Base-by-base conservation (phyloP, 257 asterid genomes). In the Euphrasia confusa region DNA sequence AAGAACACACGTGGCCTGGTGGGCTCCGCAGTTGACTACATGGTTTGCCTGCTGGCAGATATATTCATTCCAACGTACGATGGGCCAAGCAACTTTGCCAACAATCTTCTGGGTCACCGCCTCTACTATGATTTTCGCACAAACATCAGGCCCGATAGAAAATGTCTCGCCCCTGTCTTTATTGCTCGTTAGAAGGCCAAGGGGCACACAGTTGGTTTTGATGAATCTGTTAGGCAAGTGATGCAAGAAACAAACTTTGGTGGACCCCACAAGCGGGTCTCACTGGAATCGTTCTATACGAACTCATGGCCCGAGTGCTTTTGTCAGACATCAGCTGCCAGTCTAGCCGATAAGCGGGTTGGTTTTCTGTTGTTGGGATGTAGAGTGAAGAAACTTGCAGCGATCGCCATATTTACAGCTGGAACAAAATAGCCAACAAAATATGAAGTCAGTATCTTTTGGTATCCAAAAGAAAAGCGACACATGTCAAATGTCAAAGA, bases 221-320 rank as follows among this genome's bases (percentile, higher is more conserved):
- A 92, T 64, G 95, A 82, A 63, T 76, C 95, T 1, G 77, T 89
- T 27, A 86, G 83, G 77, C 90, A 76, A 26, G 94, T 63, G 54
- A 89, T 92, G 97, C 79, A 56, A 35, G 79, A 72, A 44, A 75
- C 97, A n/a, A 84, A 78, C 79, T 89, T 93, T 28, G 99, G 99
- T 12, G 94, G 95, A 33, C 97, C 97, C 18, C 96, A 85, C 77
- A 80, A 80, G 67, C 83, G 97, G 60, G 70, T 93, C 14, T 44
- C 89, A 35, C 99, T 96, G 0, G 99, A 89, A 67, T 89, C 99
- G 0, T 87, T 93, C 72, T 89, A 89, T 50, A 87, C 95, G 21
- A 93, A 93, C 68, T 82, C 96, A 7, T 89, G 99, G 99, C 97
- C 99, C 0, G 97, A 93, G 72, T 93, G 99, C 77, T 93, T 93